These are phyloP conservation scores for Iris pallida DNA, from an alignment of 116 monocot genomes.

Conservation along the genomic window DNA sequence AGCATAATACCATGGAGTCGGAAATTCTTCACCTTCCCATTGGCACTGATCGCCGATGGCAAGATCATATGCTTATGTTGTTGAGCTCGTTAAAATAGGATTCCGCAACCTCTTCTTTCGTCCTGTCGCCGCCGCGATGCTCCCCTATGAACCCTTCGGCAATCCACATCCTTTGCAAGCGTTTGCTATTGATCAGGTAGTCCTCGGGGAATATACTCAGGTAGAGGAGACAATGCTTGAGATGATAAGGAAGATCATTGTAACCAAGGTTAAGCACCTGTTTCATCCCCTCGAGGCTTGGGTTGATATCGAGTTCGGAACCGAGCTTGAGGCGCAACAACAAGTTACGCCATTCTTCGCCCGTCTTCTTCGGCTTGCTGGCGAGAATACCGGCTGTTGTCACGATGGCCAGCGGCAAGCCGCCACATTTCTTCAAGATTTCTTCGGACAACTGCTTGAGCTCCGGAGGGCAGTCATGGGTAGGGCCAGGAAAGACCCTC, in stretches of 20 bases:
- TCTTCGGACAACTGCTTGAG: neutral
- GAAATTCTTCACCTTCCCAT: slow-evolving; percentile 11
- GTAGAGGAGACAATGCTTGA: slow-evolving; percentile 17
- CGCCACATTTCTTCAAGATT: slow-evolving; percentile 16
- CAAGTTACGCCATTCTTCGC: neutral
- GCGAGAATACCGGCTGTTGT: slow-evolving; percentile 18
- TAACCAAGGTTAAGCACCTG: neutral
- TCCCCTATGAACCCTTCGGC: slow-evolving; percentile 5
- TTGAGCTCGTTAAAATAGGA: slow-evolving; percentile 5
- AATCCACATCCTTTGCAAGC: slow-evolving; percentile 6
- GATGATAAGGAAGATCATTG: slow-evolving; percentile 8
- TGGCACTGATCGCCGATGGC: neutral
- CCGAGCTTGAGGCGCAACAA: neutral
- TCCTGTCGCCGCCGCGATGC: neutral
- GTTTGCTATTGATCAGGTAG: neutral
- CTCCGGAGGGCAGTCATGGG: slow-evolving; percentile 7
- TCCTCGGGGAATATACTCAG: slow-evolving; percentile 8
- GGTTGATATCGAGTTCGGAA: neutral
- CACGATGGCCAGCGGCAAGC: slow-evolving; percentile 18
- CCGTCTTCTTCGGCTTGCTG: neutral
- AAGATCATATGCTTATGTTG: slow-evolving; percentile 8
- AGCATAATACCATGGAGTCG: slow-evolving; percentile 12
- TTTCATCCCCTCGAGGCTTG: neutral
- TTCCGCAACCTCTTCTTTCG: slow-evolving; percentile 5
- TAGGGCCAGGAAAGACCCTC: neutral